Base-by-base conservation (phyloP, 805 yeast species). In the Ogataea minuta region DNA sequence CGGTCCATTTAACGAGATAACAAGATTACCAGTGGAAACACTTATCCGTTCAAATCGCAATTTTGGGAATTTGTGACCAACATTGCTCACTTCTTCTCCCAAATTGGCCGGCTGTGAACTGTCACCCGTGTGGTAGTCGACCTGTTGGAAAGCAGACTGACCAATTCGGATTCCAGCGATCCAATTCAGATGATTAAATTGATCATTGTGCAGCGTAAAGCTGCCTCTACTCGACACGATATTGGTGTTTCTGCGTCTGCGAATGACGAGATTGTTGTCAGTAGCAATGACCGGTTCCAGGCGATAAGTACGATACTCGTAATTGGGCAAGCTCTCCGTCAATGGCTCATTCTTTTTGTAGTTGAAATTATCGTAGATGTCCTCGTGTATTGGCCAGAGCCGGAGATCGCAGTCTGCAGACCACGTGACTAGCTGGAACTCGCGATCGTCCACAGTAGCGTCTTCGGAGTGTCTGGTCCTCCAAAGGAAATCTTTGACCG, bases 401-500 rank as follows among this genome's bases (percentile, higher is more conserved):
- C 90, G 70, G 43, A 93, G 66, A 56, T 87, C 95, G 49, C 81
- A 77, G 57, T 93, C 98, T 36, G 85, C 80, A 1, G 95, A 82
- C 97, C 98, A 91, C 0, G 98, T 87, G 1, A 93, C 91, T 34
- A 93, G 61, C 59, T 93, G 98, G 56, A 77, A 93, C 43, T 90
- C 96, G 39, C 91, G 69, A 64, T 86, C 88, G 49, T 80, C 81
- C 10, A 74, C 52, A 0, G 54, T 59, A 2, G 68, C 57, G 24
- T 59, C 43, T 3, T 67, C 59, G 1, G 71, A 59, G 41, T 79
- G 75, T 25, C 88, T 70, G 6, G 77, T 67, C 48, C 98, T 70
- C 96, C 96, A 91, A 1, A 89, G 66, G 54, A 91, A 89, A 56
- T 93, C 98, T 27, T 81, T 82, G 12, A 93, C 82, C 1, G 93